Evolutionary conservation across 257 asterid genomes (phyloP).

Genomic region (Solanum peruvianum): DNA sequence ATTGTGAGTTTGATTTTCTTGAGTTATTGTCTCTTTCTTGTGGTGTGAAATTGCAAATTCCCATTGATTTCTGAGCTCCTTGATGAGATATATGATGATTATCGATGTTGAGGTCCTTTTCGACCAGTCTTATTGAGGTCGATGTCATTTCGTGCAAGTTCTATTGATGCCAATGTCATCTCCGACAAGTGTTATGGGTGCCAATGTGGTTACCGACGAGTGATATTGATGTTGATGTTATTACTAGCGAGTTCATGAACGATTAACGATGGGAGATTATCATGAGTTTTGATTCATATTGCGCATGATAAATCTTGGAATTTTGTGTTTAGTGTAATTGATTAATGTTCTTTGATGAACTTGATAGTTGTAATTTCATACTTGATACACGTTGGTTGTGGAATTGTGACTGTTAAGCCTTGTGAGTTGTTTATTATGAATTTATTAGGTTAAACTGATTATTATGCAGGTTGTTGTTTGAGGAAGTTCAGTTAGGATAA

Average conservation of each 20-base stretch:
- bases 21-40: not conserved
- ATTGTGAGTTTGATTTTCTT: not conserved
- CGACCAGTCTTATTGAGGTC: too few species aligned
- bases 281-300: too few species aligned
- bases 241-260: too few species aligned
- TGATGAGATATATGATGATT: not conserved
- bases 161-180: too few species aligned
- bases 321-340: not conserved
- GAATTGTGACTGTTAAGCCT: not conserved
- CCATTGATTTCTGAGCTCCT: too few species aligned
- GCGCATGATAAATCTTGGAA: too few species aligned
- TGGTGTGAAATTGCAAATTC: not conserved
- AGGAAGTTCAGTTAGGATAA: not conserved
- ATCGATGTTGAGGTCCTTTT: too few species aligned
- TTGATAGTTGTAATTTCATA: not conserved
- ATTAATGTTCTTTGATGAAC: not conserved
- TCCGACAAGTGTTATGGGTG: too few species aligned
- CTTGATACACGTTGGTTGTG: not conserved
- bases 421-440: not conserved
- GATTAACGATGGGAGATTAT: too few species aligned
- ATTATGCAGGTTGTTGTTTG: not conserved
- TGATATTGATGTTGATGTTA: too few species aligned
- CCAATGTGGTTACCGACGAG: too few species aligned
- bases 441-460: not conserved
- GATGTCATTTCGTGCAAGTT: rapidly evolving